Percentiles rank a stretch among this genome's conserved stretches.
Evolutionary conservation across 2,329 filamentous ascomycete genomes (phyloP).

Genomic region (Cladorrhinum sp.): DNA sequence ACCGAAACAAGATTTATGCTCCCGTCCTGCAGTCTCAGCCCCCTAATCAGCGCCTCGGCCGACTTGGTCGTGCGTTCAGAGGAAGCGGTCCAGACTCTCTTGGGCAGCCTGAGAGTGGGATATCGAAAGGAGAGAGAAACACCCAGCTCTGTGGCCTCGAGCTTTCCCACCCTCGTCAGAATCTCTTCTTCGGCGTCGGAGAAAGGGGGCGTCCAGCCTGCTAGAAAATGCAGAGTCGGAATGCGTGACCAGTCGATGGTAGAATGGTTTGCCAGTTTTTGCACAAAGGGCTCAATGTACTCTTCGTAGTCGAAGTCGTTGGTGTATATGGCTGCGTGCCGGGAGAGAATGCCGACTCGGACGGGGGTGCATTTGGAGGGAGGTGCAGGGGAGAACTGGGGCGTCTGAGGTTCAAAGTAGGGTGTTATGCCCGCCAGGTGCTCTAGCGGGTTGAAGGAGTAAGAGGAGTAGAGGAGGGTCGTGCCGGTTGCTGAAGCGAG

Average conservation of each 20-base stretch:
- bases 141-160: constrained; percentile 59
- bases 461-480: constrained; percentile 43
- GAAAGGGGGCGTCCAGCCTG: constrained; percentile 55
- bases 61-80: constrained; percentile 60
- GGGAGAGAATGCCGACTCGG: constrained; percentile 53
- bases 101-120: constrained; percentile 49
- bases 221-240: constrained; percentile 54
- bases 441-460: constrained; percentile 52
- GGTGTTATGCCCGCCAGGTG: constrained; percentile 56
- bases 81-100: constrained; percentile 59
- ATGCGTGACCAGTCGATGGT: constrained; percentile 54
- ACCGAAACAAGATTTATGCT: constrained; percentile 54
- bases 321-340: constrained; percentile 59
- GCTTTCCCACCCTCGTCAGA: constrained; percentile 58
- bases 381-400: constrained; percentile 40
- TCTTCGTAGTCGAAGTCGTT: constrained; percentile 58
- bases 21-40: constrained; percentile 51
- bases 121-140: constrained; percentile 59
- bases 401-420: constrained; percentile 55
- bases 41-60: constrained; percentile 56
- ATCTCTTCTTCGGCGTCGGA: constrained; percentile 55
- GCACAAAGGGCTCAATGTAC: constrained; percentile 55
- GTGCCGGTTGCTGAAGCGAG: constrained; percentile 33
- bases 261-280: constrained; percentile 58
- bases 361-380: constrained; percentile 51